Evolutionary conservation across 768 basidiomycete species (phyloP), one percentile per base, ranked within the genome.

Genomic region (Hypholoma sublateritium): DNA sequence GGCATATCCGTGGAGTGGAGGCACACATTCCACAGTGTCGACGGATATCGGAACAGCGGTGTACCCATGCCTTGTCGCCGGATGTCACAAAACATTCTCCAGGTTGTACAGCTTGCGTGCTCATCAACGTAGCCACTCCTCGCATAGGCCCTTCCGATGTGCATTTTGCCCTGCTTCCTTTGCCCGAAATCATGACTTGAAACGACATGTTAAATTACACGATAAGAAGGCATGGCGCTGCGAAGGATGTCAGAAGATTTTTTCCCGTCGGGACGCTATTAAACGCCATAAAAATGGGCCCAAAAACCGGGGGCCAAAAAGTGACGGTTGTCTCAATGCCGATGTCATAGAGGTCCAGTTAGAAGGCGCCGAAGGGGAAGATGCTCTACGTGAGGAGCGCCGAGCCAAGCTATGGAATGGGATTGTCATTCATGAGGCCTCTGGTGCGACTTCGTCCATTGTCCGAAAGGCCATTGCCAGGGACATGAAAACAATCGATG

Each of bases 261-360:
- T 91, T 65, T 88, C 87, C 2, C 73, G 87, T n/a, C 78, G 87
- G 43, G 90, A 92, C 67, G 89, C 89, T 3, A 86, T 91, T 66
- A 89, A 88, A 67, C 80, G 88, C 21, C 90, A 91, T 61, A 88
- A 87, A 69, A 85, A 87, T 63, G 79, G 80, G 44, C 79, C 77
- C 32, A 79, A 78, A 57, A 70, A 71, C 35, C 76, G 82, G 16
- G 83, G 81, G 16, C 76, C 77, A 9, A 81, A 76, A 60, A 78
- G 77, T 44, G 77, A 80, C 60, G 65, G 67, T 22, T 91, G 89
- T 62, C 69, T 82, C 42, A 74, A 72, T 12, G 85, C 85, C 43
- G 82, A 83, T 22, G 75, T 89, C 5, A 71, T 80, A 47, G 89
- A 91, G 67, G 83, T 89, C 16, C 78, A 83, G 28, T 66, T 79